Base-by-base conservation (phyloP, 2,329 filamentous ascomycete species). In the Xylariaceae sp. region DNA sequence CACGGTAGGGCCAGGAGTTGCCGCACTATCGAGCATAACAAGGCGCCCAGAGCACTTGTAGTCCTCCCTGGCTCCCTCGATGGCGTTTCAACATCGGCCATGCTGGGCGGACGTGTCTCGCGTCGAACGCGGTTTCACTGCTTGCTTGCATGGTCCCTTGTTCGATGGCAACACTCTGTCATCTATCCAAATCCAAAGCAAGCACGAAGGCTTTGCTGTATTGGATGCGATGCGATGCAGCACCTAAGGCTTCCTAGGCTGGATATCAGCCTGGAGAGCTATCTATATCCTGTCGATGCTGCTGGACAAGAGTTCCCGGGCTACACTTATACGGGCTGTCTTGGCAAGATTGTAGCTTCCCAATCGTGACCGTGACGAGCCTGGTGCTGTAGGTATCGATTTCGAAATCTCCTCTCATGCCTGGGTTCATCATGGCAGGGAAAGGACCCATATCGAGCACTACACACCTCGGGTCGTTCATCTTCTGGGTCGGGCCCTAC, bases 11-110 rank as follows among this genome's bases (percentile, higher is more conserved):
- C 44, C 39, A 47, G 46, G 41, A 46, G 33, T 40, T 44, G 39
- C 26, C 41, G 34, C 36, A 38, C 31, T 31, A 44, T 50, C 38
- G 44, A 48, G 48, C 48, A 24, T 45, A 50, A 50, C 43, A 36
- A 48, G 43, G 48, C 50, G 47, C 43, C 39, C 43, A 46, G 41
- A 50, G 33, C 37, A 32, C 32, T 38, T 43, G 34, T 36, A 41
- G 30, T 47, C 46, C 51, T 42, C n/a, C n/a, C n/a, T n/a, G n/a
- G n/a, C 46, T 40, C 48, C 38, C 30, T 33, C 36, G 27, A 31
- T n/a, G 33, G 18, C 31, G 44, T 41, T 49, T 49, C 41, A 38
- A 47, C 48, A 36, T 45, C 36, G 42, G 37, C 36, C 38, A 34
- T 35, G 35, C 45, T 17, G 27, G 38, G 24, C 36, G 43, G 34